Conservation (phyloP, 2,329 filamentous ascomycete genomes). For the Colletotrichum gloeosporioides region DNA sequence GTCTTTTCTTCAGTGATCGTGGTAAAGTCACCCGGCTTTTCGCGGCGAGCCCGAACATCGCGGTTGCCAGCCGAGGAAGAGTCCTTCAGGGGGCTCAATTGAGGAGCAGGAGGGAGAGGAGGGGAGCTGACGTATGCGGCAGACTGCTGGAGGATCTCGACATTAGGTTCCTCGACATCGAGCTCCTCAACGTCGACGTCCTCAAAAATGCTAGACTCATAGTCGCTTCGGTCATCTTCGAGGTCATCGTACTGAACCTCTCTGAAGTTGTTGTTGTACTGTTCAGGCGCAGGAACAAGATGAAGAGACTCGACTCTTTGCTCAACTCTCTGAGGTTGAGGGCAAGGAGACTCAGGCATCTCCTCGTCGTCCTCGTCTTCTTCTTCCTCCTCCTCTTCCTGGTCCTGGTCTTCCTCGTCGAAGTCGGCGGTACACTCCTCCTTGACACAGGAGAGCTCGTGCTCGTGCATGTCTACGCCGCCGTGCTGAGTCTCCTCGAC, state of each 20-base stretch:
- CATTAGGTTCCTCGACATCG: slow-evolving; percentile 47
- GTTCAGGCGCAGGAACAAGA: slow-evolving; percentile 40
- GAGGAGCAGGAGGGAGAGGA: slow-evolving; percentile 51
- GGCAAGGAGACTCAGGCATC: slow-evolving; percentile 30
- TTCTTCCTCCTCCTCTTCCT: slow-evolving; percentile 16
- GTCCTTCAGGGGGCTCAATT: slow-evolving; percentile 57
- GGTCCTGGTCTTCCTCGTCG: slow-evolving; percentile 41
- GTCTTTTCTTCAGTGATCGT: slow-evolving; percentile 55
- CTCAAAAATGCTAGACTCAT: slow-evolving; percentile 48
- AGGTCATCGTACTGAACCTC: slow-evolving; percentile 27
- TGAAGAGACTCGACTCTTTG: slow-evolving; percentile 41
- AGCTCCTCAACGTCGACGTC: slow-evolving; percentile 48
- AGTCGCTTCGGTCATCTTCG: slow-evolving; percentile 35
- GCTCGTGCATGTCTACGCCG: slow-evolving; percentile 35
- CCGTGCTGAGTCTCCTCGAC: slow-evolving; percentile 51
- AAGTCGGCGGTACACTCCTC: slow-evolving; percentile 43
- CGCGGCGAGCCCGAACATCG: slow-evolving; percentile 13
- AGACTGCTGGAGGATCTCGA: slow-evolving; percentile 51
- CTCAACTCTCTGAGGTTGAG: slow-evolving; percentile 31
- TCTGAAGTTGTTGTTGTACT: background rate
- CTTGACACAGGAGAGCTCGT: slow-evolving; percentile 39
- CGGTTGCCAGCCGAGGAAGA: slow-evolving; percentile 44
- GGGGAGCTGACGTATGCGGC: slow-evolving; percentile 47
- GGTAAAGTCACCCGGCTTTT: slow-evolving; percentile 46
- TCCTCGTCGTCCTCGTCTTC: slow-evolving; percentile 17